These are phyloP conservation scores for Maudiozyma bulderi DNA, from an alignment of 805 yeast species.

Conservation along the genomic window DNA sequence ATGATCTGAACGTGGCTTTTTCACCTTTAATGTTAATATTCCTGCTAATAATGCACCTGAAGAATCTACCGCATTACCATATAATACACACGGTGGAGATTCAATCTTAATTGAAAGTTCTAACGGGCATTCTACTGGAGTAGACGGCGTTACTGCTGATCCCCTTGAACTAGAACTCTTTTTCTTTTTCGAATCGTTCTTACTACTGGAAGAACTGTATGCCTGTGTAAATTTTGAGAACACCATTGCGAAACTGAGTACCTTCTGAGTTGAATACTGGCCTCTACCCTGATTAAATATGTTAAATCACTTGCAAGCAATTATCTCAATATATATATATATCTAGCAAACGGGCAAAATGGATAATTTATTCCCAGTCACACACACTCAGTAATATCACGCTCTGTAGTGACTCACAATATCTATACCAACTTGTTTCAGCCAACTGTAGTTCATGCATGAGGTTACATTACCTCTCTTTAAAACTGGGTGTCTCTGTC, in stretches of 20 bases:
- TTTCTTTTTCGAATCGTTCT: background rate
- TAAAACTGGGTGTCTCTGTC: too few relatives aligned
- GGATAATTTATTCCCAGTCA: too few relatives aligned
- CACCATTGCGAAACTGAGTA: conserved; percentile 1
- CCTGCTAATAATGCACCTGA: conserved; percentile 86
- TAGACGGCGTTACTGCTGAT: background rate
- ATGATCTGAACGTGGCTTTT: conserved; percentile 5
- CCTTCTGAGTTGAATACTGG: background rate
- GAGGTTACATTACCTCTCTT: too few relatives aligned
- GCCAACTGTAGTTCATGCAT: too few relatives aligned
- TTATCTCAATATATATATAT: too few relatives aligned
- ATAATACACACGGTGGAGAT: conserved; percentile 82
- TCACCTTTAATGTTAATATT: conserved; percentile 49
- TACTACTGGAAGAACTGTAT: background rate
- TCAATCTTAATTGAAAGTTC: conserved; percentile 58
- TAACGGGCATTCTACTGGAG: conserved; percentile 26
- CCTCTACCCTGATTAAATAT: background rate
- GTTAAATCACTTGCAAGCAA: too few relatives aligned
- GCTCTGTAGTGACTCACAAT: too few relatives aligned
- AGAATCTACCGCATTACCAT: conserved; percentile 68
- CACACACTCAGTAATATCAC: too few relatives aligned
- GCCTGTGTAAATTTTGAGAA: conserved; percentile 1
- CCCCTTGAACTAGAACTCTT: background rate
- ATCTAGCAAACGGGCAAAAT: too few relatives aligned
- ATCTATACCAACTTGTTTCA: too few relatives aligned